Conservation (phyloP, 2,329 filamentous ascomycete genomes). For the Xylariaceae sp. region DNA sequence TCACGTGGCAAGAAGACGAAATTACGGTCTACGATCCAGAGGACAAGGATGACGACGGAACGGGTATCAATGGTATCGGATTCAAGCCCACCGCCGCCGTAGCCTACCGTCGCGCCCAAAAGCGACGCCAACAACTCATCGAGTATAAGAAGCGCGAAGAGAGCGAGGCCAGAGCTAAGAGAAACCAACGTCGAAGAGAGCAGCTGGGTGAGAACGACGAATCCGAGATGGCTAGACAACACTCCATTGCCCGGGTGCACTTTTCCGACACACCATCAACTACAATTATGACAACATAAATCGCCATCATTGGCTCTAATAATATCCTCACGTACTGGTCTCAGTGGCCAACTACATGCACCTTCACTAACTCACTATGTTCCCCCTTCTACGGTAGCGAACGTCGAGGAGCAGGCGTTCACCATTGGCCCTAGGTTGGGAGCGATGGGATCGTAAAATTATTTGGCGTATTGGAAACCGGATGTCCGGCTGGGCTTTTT, state of each 20-base stretch:
- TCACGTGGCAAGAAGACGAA: constrained; percentile 64
- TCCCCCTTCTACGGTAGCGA: background rate
- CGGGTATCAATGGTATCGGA: constrained; percentile 61
- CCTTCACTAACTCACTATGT: background rate
- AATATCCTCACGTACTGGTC: background rate
- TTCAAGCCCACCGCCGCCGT: constrained; percentile 59
- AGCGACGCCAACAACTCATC: constrained; percentile 54
- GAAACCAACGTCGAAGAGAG: constrained; percentile 47
- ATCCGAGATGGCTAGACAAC: constrained; percentile 23
- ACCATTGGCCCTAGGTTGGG: background rate
- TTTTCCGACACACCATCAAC: constrained; percentile 31
- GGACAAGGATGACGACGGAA: constrained; percentile 61
- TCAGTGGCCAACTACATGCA: background rate
- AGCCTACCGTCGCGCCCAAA: constrained; percentile 51
- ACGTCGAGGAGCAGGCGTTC: background rate
- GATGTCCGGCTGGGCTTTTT: background rate
- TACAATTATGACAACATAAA: constrained; percentile 28
- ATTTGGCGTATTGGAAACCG: constrained; percentile 4
- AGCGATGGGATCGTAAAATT: background rate
- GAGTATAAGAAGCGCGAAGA: constrained; percentile 59
- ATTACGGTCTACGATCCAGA: constrained; percentile 61
- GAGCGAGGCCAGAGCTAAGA: constrained; percentile 51
- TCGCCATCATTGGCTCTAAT: background rate
- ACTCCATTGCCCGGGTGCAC: constrained; percentile 29
- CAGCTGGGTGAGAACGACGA: constrained; percentile 22